Base-by-base conservation (phyloP, 2,329 filamentous ascomycete species). In the Hortaea sp. region DNA sequence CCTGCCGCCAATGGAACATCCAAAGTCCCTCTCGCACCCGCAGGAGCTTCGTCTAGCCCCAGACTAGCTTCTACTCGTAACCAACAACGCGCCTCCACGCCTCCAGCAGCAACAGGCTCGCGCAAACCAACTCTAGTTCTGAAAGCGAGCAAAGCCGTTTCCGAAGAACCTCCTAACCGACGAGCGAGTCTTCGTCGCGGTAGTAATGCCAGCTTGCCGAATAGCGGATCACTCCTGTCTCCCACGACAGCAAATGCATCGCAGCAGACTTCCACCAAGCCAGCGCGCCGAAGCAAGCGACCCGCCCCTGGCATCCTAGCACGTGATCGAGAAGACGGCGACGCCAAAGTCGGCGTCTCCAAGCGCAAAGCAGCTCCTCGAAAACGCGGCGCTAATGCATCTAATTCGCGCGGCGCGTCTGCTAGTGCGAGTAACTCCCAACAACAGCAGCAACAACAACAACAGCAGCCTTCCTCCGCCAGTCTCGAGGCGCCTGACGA, bases 301-400 rank as follows among this genome's bases (percentile, higher is more conserved):
- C 84, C 84, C 40, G 84, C 82, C 29, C 85, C 84, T 7, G 84
- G 84, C 47, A 73, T 85, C 53, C 78, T 88, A 56, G 85, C 74
- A 35, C 52, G 53, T 12, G 70, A 72, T 20, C 73, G 73, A 42
- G 75, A 77, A 49, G 72, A 77, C 49, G 77, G 77, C 27, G 77
- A 77, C 42, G 76, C 77, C 38, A 79, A 79, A 39, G 76, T 82
- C 57, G 85, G 82, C 49, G 80, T 87, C 47, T 83, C 83, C 48
- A 83, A 79, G 67, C 76, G 85, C 41, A 84, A 84, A 63, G 78
- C 78, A 27, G 79, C 82, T 45, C 81, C 82, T 3, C 76, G 72
- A 56, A 85, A 81, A 69, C 86, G 81, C 65, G 71, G 70, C 44
- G 29, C 29, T n/a, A 31, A 2, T 5, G 9, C 34, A 41, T 41